Percentiles rank a stretch among this genome's conserved stretches.
These are phyloP conservation scores for Taiwanofungus camphoratus DNA, from an alignment of 1,284 basidiomycete species.

Conservation along the genomic window DNA sequence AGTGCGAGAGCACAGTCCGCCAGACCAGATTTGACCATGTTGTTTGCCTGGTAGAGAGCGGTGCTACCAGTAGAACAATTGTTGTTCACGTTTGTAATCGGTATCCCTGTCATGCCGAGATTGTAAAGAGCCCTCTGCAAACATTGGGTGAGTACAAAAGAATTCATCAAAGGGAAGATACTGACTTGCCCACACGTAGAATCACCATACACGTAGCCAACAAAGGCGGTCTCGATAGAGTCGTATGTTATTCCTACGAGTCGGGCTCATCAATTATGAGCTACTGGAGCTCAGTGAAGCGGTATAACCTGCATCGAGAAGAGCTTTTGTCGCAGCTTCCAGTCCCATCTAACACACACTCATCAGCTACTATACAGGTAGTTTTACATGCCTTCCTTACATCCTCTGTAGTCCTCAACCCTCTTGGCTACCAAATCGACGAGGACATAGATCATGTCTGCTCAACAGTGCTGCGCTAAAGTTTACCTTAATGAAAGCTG, in stretches of 20 bases:
- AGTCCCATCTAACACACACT: constrained; percentile 57
- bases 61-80: constrained; percentile 78
- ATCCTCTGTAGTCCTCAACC: constrained; percentile 58
- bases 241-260: constrained; percentile 73
- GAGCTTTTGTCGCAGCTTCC: constrained; percentile 80
- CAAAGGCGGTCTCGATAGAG: constrained; percentile 66
- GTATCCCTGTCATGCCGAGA: constrained; percentile 81
- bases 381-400: constrained; percentile 31
- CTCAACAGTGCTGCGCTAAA: neutral
- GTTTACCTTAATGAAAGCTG: constrained; percentile 72
- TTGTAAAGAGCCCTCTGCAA: constrained; percentile 72
- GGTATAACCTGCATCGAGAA: constrained; percentile 69
- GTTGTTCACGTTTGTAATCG: constrained; percentile 85
- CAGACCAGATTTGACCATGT: constrained; percentile 62
- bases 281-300: neutral
- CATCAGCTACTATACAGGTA: neutral
- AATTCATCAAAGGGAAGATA: neutral
- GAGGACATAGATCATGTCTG: constrained; percentile 2
- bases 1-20: constrained; percentile 78
- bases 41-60: constrained; percentile 67
- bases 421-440: constrained; percentile 47
- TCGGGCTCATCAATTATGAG: neutral
- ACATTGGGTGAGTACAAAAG: neutral
- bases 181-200: constrained; percentile 75
- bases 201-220: constrained; percentile 79